phyloP scores from a whole-genome alignment of 768 basidiomycete genomes.

The Xerocomus spinulosus region DNA sequence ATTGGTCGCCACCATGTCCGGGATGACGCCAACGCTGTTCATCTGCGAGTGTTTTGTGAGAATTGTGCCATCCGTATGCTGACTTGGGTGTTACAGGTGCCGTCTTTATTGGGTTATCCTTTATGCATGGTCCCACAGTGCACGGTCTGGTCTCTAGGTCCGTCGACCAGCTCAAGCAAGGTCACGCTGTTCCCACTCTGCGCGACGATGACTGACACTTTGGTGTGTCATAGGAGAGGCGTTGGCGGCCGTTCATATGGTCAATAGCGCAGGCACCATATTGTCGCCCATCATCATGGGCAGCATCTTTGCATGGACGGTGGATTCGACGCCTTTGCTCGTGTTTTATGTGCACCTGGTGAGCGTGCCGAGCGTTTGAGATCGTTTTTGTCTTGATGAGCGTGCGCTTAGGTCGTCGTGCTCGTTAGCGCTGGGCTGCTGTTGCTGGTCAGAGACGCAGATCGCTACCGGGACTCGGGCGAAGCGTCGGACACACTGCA shows the following conservation, averaged over 20 bases:
- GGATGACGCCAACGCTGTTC: constrained; percentile 5
- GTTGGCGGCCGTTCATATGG: constrained; percentile 28
- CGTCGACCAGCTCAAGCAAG: constrained; percentile 27
- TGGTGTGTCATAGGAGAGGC: constrained; percentile 20
- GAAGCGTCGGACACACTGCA: constrained; percentile 1
- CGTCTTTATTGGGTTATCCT: constrained; percentile 14
- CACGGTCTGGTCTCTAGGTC: constrained; percentile 27
- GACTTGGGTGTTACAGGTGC: constrained; percentile 12
- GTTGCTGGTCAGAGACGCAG: constrained; percentile 23
- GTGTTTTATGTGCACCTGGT: constrained; percentile 26
- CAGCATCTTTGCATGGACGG: constrained; percentile 23
- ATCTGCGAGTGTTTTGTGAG: constrained; percentile 8
- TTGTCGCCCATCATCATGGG: constrained; percentile 32
- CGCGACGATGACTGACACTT: not conserved
- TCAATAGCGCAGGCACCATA: constrained; percentile 14
- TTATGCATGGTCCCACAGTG: constrained; percentile 15
- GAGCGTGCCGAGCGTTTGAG: not conserved
- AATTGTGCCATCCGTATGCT: not conserved
- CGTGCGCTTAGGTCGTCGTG: constrained; percentile 11
- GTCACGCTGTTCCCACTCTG: constrained; percentile 2
- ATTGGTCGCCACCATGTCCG: constrained; percentile 13
- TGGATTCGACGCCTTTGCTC: constrained; percentile 17
- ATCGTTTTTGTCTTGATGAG: not conserved
- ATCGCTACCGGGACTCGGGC: constrained; percentile 10
- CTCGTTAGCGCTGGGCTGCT: constrained; percentile 14